phyloP scores from a whole-genome alignment of 345 rosid genomes.

The Eucalyptus regnans region DNA sequence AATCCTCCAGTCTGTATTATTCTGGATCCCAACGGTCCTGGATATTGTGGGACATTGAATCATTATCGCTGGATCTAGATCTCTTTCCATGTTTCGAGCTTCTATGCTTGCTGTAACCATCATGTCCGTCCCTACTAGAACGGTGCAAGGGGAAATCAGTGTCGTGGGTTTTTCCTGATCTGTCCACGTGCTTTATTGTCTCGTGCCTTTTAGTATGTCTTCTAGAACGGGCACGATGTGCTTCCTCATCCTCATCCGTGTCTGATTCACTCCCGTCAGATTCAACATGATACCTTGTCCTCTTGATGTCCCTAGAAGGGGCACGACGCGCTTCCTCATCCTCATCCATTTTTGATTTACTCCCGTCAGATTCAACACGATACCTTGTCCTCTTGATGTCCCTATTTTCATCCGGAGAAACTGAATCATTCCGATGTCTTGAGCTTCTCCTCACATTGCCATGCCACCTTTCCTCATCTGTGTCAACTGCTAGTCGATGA shows the following conservation, averaged over 20 bases:
- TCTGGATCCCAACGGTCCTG: neutral
- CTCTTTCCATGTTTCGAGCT: neutral
- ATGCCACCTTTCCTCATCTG: constrained; percentile 3
- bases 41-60: neutral
- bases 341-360: constrained; percentile 1
- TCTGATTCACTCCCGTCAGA: neutral
- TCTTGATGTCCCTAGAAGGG: neutral
- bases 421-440: constrained; percentile 2
- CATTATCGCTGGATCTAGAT: neutral
- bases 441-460: constrained; percentile 8
- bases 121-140: neutral
- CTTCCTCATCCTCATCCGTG: constrained; percentile 4
- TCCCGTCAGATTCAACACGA: neutral
- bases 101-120: neutral
- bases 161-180: neutral
- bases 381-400: neutral
- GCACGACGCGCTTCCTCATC: neutral
- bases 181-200: neutral
- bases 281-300: neutral
- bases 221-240: neutral
- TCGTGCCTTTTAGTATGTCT: neutral
- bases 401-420: constrained; percentile 6
- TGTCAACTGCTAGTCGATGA: neutral
- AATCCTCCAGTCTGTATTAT: neutral
- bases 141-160: neutral